Base-by-base conservation (phyloP, 257 asterid species). In the Plectranthus barbatus region DNA sequence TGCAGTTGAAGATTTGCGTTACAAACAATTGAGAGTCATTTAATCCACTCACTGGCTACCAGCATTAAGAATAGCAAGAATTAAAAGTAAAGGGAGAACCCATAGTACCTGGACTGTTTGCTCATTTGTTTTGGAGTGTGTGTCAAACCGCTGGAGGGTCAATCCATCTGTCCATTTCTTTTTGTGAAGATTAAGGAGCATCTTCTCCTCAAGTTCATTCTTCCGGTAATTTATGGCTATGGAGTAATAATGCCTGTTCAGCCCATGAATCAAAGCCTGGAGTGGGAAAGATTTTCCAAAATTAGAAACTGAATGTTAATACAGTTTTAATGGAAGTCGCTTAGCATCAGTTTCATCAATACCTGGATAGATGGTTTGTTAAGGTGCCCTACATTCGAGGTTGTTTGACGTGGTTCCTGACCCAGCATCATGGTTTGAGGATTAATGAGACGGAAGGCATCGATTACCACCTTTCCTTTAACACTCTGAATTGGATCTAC, bases 391-490 rank as follows among this genome's bases (percentile, higher is more conserved):
- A 93, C 86, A 69, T 93, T 93, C 71, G 99, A 93, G 51, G 97
- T 93, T 39, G 99, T 90, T 62, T 93, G 99, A 0, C 99, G 85
- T 41, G 99, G 99, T 80, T 93, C 99, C 72, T 93, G 99, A 56
- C 99, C 97, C 50, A 93, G 96, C 97, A 93, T 93, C 99, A 93
- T 93, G 40, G 97, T 90, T 62, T 93, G 99, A 57, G 99, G 99
- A 70, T 90, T 87, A 69, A 93, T 93, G 69, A 90, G 78, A 33
- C 96, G 94, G 39, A 93, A 90, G 53, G 99, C 99, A 70, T 90
- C 99, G n/a, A 93, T 93, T n/a, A 93, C 99, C 69, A 93, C 97
- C 78, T 93, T 90, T 15, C 99, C 96, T 77, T 93, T 90, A 40
- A 93, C 99, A 80, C 99, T 93, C 83, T 93, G 97, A 62, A 90